These are phyloP conservation scores for Ustilago xerochloae DNA, from an alignment of 1,284 basidiomycete genomes.

Conservation along the genomic window DNA sequence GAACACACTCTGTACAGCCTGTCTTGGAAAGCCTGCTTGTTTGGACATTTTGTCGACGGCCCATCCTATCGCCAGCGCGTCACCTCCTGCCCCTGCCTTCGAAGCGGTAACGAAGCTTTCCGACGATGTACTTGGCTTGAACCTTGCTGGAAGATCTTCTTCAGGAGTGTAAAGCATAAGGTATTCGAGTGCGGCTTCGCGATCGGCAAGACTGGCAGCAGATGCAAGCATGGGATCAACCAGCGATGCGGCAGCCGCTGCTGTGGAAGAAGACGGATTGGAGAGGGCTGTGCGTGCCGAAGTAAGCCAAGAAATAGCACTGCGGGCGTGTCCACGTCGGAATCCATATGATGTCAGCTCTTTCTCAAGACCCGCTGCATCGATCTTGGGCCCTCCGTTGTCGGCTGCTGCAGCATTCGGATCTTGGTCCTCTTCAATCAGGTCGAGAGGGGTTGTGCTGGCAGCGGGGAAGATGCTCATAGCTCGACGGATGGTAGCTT, in stretches of 20 bases:
- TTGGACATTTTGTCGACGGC: constrained; percentile 83
- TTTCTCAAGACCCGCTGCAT: constrained; percentile 41
- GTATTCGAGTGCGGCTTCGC: constrained; percentile 79
- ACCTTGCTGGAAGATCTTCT: constrained; percentile 76
- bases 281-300: constrained; percentile 49
- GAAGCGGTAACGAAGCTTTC: constrained; percentile 75
- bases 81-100: constrained; percentile 72
- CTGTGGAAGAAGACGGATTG: constrained; percentile 7
- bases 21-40: constrained; percentile 83
- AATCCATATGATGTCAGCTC: constrained; percentile 63
- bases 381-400: constrained; percentile 20
- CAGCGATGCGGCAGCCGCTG: constrained; percentile 9
- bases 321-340: constrained; percentile 58
- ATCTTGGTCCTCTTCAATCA: constrained; percentile 37
- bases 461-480: constrained; percentile 56
- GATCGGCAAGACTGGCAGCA: constrained; percentile 58
- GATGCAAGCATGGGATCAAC: constrained; percentile 56
- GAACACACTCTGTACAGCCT: constrained; percentile 76
- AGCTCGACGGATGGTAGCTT: constrained; percentile 84
- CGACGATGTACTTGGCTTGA: constrained; percentile 74
- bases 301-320: constrained; percentile 57
- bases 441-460: constrained; percentile 36
- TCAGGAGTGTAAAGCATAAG: constrained; percentile 80
- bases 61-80: constrained; percentile 79
- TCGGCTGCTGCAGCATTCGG: neutral